phyloP scores from a whole-genome alignment of 805 yeast genomes.

The Suhomyces emberorum region DNA sequence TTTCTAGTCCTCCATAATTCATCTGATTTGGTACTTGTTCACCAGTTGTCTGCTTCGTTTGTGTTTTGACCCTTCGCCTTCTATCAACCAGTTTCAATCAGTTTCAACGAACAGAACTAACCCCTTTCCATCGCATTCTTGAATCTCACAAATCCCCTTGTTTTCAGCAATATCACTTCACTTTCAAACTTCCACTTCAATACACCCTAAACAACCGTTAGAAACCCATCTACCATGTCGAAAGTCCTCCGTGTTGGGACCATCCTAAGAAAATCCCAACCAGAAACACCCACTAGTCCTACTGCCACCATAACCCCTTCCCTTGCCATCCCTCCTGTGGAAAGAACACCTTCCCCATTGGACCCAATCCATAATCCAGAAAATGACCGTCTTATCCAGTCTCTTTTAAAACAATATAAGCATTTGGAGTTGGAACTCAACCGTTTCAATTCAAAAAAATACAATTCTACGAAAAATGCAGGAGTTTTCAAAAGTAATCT shows the following conservation, averaged over 20 bases:
- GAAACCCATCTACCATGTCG: background rate
- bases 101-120: too few relatives aligned
- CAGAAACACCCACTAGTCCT: constrained; percentile 3
- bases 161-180: too few relatives aligned
- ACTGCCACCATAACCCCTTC: background rate
- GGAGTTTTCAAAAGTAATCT: constrained; percentile 44
- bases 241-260: background rate
- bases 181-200: too few relatives aligned
- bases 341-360: background rate
- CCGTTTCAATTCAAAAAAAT: constrained; percentile 41
- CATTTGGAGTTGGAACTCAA: constrained; percentile 41
- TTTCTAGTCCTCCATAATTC: too few relatives aligned
- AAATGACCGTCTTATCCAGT: constrained; percentile 18
- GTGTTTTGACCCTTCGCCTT: too few relatives aligned
- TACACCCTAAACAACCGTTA: too few relatives aligned
- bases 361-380: constrained; percentile 9
- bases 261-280: background rate
- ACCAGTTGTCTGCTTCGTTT: too few relatives aligned
- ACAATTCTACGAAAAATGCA: constrained; percentile 15
- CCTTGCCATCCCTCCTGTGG: background rate
- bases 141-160: too few relatives aligned
- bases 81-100: too few relatives aligned
- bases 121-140: too few relatives aligned
- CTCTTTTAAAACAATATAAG: constrained; percentile 31
- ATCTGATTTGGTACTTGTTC: too few relatives aligned